Evolutionary conservation across 2,329 filamentous ascomycete genomes (phyloP).

Genomic region (Exophiala xenobiotica): DNA sequence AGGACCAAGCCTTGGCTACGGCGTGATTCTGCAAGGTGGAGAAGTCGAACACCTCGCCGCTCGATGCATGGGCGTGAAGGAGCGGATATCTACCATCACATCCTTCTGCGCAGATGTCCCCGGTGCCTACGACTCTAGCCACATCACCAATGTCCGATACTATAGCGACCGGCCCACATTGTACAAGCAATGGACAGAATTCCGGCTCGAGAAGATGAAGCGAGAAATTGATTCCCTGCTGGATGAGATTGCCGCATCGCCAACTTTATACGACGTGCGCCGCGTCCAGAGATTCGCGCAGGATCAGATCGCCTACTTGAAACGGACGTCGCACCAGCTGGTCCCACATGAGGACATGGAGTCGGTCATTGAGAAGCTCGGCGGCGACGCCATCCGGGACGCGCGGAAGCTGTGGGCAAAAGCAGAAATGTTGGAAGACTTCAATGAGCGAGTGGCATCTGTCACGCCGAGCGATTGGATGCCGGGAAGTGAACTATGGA

Average conservation of each 20-base stretch:
- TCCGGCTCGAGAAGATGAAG: conserved; percentile 49
- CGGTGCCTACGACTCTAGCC: conserved; percentile 56
- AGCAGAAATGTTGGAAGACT: not conserved
- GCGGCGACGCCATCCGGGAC: not conserved
- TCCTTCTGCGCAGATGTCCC: conserved; percentile 60
- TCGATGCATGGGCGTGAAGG: conserved; percentile 52
- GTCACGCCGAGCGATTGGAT: not conserved
- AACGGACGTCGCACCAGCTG: conserved; percentile 6
- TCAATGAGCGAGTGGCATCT: not conserved
- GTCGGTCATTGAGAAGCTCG: not conserved
- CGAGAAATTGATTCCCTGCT: conserved; percentile 3
- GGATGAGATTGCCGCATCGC: not conserved
- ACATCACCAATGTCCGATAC: conserved; percentile 57
- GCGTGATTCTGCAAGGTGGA: conserved; percentile 63
- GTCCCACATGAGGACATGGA: not conserved
- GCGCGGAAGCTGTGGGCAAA: not conserved
- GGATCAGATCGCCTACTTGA: conserved; percentile 6
- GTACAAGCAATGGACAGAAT: conserved; percentile 61
- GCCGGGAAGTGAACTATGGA: not conserved
- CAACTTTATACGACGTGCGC: not conserved
- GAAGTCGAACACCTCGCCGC: conserved; percentile 66
- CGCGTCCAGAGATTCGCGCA: conserved; percentile 6
- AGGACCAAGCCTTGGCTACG: conserved; percentile 44
- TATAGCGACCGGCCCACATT: conserved; percentile 58
- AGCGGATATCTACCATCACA: conserved; percentile 65